phyloP scores from a whole-genome alignment of 805 yeast species.

The Teunomyces aglyptinius region DNA sequence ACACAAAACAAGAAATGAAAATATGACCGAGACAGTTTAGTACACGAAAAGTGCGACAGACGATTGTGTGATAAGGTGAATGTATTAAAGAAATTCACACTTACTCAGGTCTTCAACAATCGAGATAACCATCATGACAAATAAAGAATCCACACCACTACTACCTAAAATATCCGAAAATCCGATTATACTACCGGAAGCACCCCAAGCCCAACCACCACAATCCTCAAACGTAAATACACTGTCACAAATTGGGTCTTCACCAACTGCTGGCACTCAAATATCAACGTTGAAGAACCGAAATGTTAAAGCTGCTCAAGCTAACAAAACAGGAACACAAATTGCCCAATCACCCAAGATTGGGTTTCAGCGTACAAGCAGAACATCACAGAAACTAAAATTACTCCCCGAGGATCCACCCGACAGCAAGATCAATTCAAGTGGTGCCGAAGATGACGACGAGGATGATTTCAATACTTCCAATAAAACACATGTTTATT shows the following conservation, averaged over 20 bases:
- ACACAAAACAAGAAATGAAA: neutral
- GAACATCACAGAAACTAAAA: conserved; percentile 72
- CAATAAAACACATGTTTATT: conserved; percentile 54
- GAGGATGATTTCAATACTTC: conserved; percentile 31
- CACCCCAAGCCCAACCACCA: neutral
- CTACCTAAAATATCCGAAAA: conserved; percentile 11
- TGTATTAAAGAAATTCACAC: neutral
- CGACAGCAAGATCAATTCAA: conserved; percentile 3
- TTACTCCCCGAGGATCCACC: conserved; percentile 61
- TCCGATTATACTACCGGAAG: conserved; percentile 10
- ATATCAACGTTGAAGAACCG: conserved; percentile 3
- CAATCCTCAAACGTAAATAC: neutral
- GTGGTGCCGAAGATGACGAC: conserved; percentile 20
- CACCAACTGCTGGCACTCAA: neutral
- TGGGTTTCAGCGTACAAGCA: conserved; percentile 72
- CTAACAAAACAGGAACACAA: conserved; percentile 25
- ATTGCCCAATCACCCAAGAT: conserved; percentile 45
- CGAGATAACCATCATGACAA: neutral
- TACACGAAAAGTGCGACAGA: neutral
- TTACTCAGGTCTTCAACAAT: neutral
- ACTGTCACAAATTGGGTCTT: neutral
- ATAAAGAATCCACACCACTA: conserved; percentile 11
- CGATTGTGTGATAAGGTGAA: neutral
- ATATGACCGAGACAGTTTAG: neutral
- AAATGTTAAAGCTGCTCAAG: conserved; percentile 10